These are phyloP conservation scores for Friedmanniomyces simplex DNA, from an alignment of 495 filamentous ascomycete species.

Conservation along the genomic window DNA sequence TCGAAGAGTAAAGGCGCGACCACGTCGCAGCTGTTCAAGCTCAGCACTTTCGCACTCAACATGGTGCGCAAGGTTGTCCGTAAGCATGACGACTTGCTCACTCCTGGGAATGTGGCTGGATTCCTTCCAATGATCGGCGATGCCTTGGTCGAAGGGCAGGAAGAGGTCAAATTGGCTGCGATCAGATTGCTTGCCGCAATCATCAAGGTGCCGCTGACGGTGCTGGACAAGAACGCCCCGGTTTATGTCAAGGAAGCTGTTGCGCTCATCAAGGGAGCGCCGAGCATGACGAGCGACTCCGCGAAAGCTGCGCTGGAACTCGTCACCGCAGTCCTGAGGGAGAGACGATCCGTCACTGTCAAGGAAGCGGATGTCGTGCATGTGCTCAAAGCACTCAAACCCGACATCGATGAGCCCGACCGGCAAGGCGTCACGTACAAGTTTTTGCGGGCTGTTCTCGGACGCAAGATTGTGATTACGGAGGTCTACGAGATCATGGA, in stretches of 20 bases:
- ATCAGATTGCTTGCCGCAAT: constrained; percentile 75
- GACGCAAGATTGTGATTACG: constrained; percentile 71
- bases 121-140: constrained; percentile 86
- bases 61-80: constrained; percentile 68
- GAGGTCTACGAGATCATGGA: constrained; percentile 87
- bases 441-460: constrained; percentile 77
- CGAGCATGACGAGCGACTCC: constrained; percentile 67
- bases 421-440: constrained; percentile 87
- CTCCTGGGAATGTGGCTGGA: constrained; percentile 62
- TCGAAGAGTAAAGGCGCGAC: constrained; percentile 54
- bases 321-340: constrained; percentile 72
- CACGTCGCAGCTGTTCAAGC: constrained; percentile 68
- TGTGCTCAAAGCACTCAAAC: constrained; percentile 68
- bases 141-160: constrained; percentile 66
- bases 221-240: constrained; percentile 54
- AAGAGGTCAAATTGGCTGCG: constrained; percentile 80
- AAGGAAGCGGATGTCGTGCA: constrained; percentile 76
- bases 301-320: constrained; percentile 81
- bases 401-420: constrained; percentile 87
- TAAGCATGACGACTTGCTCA: constrained; percentile 71
- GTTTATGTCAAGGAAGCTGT: constrained; percentile 78
- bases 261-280: constrained; percentile 63
- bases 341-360: constrained; percentile 59
- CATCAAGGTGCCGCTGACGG: constrained; percentile 68
- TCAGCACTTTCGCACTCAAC: constrained; percentile 78